These are phyloP conservation scores for Megacollybia platyphylla DNA, from an alignment of 1,284 basidiomycete genomes.

Conservation along the genomic window DNA sequence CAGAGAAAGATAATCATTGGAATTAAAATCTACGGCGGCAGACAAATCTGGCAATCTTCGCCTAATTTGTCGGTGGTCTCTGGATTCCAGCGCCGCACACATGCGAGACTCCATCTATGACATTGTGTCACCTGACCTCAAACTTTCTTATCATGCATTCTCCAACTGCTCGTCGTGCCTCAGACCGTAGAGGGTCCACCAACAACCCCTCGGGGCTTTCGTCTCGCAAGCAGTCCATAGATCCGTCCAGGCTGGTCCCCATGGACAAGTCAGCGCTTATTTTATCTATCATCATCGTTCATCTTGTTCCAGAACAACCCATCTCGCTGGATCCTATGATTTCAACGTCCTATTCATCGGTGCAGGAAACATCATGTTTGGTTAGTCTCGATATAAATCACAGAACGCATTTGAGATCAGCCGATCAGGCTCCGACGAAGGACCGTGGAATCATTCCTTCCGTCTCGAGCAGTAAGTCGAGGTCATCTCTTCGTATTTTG, in stretches of 20 bases:
- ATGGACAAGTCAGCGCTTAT: conserved; percentile 56
- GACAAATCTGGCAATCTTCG: conserved; percentile 43
- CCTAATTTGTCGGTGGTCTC: conserved; percentile 49
- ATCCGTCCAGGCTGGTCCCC: conserved; percentile 58
- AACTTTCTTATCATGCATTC: background rate
- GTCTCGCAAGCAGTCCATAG: conserved; percentile 60
- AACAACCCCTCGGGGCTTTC: conserved; percentile 26
- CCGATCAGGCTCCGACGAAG: conserved; percentile 62
- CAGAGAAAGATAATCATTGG: conserved; percentile 93
- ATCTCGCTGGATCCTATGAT: conserved; percentile 46
- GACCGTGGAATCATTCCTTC: conserved; percentile 92
- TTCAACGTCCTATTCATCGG: conserved; percentile 91
- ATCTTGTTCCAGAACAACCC: conserved; percentile 29
- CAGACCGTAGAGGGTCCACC: conserved; percentile 28
- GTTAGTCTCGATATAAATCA: conserved; percentile 19
- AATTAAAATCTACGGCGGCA: conserved; percentile 63
- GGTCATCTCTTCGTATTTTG: background rate
- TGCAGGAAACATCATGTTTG: conserved; percentile 93
- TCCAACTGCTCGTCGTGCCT: conserved; percentile 13
- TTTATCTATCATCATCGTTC: background rate
- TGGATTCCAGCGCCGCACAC: conserved; percentile 38
- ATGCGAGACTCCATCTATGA: background rate
- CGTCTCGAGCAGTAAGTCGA: conserved; percentile 74
- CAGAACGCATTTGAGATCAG: conserved; percentile 3
- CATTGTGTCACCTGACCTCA: background rate